These are phyloP conservation scores for Nicotiana paniculata DNA, from an alignment of 257 asterid genomes.

Conservation along the genomic window DNA sequence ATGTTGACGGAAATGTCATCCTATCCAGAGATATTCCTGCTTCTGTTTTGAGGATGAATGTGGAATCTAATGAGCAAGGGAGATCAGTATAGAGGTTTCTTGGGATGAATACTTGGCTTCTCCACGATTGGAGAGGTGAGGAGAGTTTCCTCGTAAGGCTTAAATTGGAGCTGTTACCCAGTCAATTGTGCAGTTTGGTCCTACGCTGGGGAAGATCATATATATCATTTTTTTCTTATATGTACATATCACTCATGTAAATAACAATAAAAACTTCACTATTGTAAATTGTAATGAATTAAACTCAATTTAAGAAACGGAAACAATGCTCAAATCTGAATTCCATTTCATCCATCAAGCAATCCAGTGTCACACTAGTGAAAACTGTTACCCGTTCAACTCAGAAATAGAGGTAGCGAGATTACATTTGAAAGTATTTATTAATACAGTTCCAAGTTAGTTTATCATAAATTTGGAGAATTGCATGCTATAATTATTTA, in stretches of 20 bases:
- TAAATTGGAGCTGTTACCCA: not conserved
- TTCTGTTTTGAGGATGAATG: slow-evolving; percentile 29
- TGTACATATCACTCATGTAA: not conserved
- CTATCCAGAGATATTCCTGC: slow-evolving; percentile 39
- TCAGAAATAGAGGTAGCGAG: not conserved
- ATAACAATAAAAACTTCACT: not conserved
- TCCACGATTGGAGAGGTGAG: not conserved
- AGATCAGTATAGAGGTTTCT: not conserved
- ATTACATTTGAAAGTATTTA: not conserved
- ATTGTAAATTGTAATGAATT: not conserved
- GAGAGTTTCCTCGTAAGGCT: not conserved
- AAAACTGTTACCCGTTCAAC: not conserved
- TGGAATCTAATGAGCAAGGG: slow-evolving; percentile 5
- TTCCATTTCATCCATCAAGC: not conserved
- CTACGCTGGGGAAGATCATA: not conserved
- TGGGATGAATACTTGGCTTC: not conserved
- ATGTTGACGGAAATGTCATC: slow-evolving; percentile 60
- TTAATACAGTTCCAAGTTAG: too few relatives aligned
- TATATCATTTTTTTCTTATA: not conserved
- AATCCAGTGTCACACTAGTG: not conserved
- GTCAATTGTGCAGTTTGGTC: not conserved
- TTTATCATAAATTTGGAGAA: too few relatives aligned
- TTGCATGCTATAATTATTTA: not conserved
- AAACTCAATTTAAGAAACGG: not conserved
- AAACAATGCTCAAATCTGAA: too few relatives aligned